Evolutionary conservation across 148 eudicot genomes (phyloP), one percentile per base, ranked within the genome.

Genomic region (Bassia scoparia): DNA sequence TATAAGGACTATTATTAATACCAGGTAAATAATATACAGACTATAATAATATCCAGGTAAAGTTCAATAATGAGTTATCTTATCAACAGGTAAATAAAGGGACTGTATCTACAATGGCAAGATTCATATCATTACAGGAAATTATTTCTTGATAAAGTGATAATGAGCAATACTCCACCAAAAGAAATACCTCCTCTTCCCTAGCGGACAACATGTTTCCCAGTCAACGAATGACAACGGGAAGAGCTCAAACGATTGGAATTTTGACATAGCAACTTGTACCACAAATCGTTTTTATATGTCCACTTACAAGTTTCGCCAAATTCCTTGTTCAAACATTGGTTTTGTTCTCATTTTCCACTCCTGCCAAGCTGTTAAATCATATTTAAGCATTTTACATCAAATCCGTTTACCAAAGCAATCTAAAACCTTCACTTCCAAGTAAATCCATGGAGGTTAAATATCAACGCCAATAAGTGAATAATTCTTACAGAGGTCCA

Each of bases 201-300:
- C 92, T 95, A 15, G 98, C 98, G 59, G 98, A 94, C 93, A 75
- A 97, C 99, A 81, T 88, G 90, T 82, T 82, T 89, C 24, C 92
- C 99, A 21, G 99, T 85, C 26, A 83, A 97, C 75, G 92, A 96
- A 76, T 90, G 96, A 78, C 99, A 95, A 56, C 97, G 97, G 13
- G 99, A 95, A 50, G 94, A 50, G 69, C 96, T 95, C 65, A 95
- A 79, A 20, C 99, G 97, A 50, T 83, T 84, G 14, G 99, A 95
- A 95, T 79, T 79, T 95, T 96, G 68, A 95, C 99, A 76, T 88
- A 54, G 94, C 90, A 78, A 95, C 97, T 85, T 95, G 75, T 95
- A 94, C 31, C 96, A 92, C 68, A 95, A 71, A 43, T 88, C 87
- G 71, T 92, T 91, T 81, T 92, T 91, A 49, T n/a, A n/a, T n/a